Evolutionary conservation across 2,329 filamentous ascomycete species (phyloP).

Genomic region (Juglanconis juglandina): DNA sequence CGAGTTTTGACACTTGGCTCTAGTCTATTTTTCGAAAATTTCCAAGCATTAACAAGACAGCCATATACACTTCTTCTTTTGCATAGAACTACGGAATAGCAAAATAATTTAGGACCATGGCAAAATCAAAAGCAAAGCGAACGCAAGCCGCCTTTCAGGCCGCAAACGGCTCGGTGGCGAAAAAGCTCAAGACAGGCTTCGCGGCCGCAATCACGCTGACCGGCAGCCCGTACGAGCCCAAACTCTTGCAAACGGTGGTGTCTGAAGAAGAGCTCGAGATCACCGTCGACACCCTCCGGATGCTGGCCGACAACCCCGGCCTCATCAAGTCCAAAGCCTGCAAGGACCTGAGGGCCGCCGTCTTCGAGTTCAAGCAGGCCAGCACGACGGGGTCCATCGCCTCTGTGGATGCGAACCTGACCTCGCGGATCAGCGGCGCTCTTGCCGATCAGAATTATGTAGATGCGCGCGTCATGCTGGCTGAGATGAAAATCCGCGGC

Average conservation of each 20-base stretch:
- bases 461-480: constrained; percentile 62
- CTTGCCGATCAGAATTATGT: constrained; percentile 62
- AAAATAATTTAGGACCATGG: neutral
- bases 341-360: constrained; percentile 62
- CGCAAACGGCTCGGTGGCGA: constrained; percentile 3
- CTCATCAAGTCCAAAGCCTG: constrained; percentile 68
- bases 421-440: constrained; percentile 63
- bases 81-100: neutral
- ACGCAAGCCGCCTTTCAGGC: constrained; percentile 12
- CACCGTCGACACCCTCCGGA: constrained; percentile 15
- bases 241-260: constrained; percentile 13
- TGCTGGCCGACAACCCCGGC: constrained; percentile 44
- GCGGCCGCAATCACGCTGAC: neutral
- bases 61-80: too few relatives aligned
- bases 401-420: constrained; percentile 57
- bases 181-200: constrained; percentile 10
- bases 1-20: neutral
- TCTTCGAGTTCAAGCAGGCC: constrained; percentile 66
- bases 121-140: constrained; percentile 17
- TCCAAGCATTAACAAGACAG: neutral
- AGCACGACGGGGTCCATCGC: constrained; percentile 64
- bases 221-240: constrained; percentile 6
- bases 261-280: constrained; percentile 18
- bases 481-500: constrained; percentile 66
- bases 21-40: too few relatives aligned